Base-by-base conservation (phyloP, 1,284 basidiomycete genomes). In the Schizophyllum amplum region DNA sequence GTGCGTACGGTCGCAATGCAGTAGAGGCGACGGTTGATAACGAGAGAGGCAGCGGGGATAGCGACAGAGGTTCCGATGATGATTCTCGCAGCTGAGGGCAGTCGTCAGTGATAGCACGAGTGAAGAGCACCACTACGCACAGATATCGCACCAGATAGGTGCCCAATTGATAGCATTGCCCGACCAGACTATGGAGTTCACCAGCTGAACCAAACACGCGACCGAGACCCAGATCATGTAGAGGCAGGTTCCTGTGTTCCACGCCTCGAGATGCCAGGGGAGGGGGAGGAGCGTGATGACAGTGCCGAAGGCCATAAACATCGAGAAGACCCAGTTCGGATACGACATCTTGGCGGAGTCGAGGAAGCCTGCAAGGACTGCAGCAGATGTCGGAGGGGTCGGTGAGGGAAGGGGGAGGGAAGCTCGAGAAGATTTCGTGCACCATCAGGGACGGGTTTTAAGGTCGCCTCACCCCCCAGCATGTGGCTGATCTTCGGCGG, bases 131-230 rank as follows among this genome's bases (percentile, higher is more conserved):
- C 23, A 13, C 47, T 20, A 67, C 79, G 56, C 61, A 86, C 84
- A 70, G 51, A 88, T 82, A 64, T 88, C 87, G 63, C 87, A 90
- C 83, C 84, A 90, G 1, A 82, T 72, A 0, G 77, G 75, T 0
- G 72, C 73, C 22, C 63, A 67, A 27, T 80, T 70, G 15, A 72
- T 63, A 2, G 69, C 69, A 60, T 79, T 81, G 46, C 75, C 72
- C 47, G 71, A 68, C 84, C 86, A 90, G 11, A 83, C 65, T 2
- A 84, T 60, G 5, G 79, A 70, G 65, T 89, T 83, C 61, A 86
- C 67, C 20, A 73, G 77, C 57, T 74, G 75, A 23, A 79, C 72
- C 13, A 87, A 21, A 62, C 82, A 83, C 25, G 69, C 70, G 3
- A 79, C 58, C 21, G 78, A 69, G 1, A 84, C 73, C 86, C 86